A percentile compares a stretch with the other conserved stretches of the same genome.
These are phyloP conservation scores for Calocera viscosa DNA, from an alignment of 768 basidiomycete genomes.

Conservation along the genomic window DNA sequence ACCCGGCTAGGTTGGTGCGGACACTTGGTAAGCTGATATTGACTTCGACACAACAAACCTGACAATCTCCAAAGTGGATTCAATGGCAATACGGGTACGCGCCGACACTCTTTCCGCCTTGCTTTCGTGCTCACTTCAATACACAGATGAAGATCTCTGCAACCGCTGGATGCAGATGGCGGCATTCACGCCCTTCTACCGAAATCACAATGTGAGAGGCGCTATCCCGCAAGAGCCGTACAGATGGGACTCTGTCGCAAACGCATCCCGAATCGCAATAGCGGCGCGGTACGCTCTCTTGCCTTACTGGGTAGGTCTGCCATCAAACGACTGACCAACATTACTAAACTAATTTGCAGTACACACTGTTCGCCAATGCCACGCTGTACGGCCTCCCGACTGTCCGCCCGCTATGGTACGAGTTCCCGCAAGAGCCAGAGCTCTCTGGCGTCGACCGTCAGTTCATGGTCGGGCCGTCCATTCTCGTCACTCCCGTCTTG, in stretches of 20 bases:
- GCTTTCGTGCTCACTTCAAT: too few species aligned
- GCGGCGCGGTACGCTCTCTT: constrained; percentile 55
- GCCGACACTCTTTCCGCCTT: too few species aligned
- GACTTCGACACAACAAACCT: too few species aligned
- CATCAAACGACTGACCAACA: neutral
- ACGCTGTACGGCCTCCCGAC: constrained; percentile 54
- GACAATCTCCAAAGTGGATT: constrained; percentile 42
- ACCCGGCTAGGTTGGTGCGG: too few species aligned
- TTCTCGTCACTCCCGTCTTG: constrained; percentile 67
- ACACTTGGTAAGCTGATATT: too few species aligned
- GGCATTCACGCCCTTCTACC: constrained; percentile 69
- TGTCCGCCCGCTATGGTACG: constrained; percentile 61
- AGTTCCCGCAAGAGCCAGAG: constrained; percentile 60
- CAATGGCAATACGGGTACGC: constrained; percentile 37
- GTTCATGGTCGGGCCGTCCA: constrained; percentile 55
- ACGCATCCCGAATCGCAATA: constrained; percentile 60
- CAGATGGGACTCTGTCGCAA: constrained; percentile 66
- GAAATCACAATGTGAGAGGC: constrained; percentile 59
- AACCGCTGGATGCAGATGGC: constrained; percentile 76
- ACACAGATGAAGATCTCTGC: constrained; percentile 63
- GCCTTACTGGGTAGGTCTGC: constrained; percentile 58
- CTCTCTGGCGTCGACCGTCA: constrained; percentile 50
- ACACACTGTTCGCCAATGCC: constrained; percentile 59
- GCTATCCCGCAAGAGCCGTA: constrained; percentile 68
- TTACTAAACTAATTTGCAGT: constrained; percentile 30